A percentile compares a stretch with the other conserved stretches of the same genome.
Conservation (phyloP, 768 basidiomycete genomes). For the Lactarius pseudohatsudake region DNA sequence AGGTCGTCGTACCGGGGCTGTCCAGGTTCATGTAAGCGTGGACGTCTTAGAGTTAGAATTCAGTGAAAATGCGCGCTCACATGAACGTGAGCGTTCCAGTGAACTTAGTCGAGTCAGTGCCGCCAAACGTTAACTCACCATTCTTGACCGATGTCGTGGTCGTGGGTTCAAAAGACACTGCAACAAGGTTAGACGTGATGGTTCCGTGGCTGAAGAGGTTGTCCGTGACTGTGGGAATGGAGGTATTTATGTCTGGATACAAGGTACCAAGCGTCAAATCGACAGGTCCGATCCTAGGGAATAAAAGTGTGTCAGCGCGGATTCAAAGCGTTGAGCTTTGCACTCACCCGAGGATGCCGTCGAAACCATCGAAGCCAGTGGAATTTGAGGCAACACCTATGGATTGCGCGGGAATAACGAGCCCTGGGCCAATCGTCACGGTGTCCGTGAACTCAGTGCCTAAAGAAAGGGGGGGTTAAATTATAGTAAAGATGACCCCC, state of each 20-base stretch:
- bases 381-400: constrained; percentile 59
- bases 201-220: constrained; percentile 37
- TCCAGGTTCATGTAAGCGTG: constrained; percentile 4
- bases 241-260: constrained; percentile 19
- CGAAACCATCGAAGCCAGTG: constrained; percentile 46
- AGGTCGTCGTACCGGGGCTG: constrained; percentile 36
- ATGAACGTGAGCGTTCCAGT: constrained; percentile 36
- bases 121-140: constrained; percentile 42
- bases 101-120: constrained; percentile 36
- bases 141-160: constrained; percentile 31
- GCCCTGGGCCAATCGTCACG: constrained; percentile 50
- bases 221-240: constrained; percentile 55
- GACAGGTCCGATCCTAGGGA: constrained; percentile 56
- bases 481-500: background rate
- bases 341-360: constrained; percentile 64
- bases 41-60: background rate
- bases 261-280: constrained; percentile 50
- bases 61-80: constrained; percentile 26
- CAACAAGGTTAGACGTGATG: constrained; percentile 34
- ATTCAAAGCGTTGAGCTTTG: background rate
- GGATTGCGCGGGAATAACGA: constrained; percentile 55
- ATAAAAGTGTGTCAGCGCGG: background rate
- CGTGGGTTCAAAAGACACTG: constrained; percentile 38
- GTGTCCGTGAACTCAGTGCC: constrained; percentile 45
- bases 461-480: background rate